Evolutionary conservation across 2,329 filamentous ascomycete species (phyloP).

Genomic region (Neopestalotiopsis sp.): DNA sequence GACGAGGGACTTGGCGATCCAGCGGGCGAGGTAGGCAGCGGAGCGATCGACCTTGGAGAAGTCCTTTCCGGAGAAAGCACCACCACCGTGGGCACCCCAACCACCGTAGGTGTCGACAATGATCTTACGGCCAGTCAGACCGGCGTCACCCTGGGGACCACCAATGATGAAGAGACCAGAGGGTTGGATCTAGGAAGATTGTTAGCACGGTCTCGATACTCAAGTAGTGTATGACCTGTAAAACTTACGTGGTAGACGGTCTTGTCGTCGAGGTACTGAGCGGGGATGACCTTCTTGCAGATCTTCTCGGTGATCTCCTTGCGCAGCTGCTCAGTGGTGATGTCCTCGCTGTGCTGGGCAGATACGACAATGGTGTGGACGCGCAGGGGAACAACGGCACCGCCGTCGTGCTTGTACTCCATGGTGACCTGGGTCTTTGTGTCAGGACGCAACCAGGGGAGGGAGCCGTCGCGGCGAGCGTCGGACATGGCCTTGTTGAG

Average conservation of each 20-base stretch:
- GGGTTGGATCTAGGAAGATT: constrained; percentile 78
- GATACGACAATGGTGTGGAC: constrained; percentile 98
- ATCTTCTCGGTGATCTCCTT: constrained; percentile 97
- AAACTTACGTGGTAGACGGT: constrained; percentile 89
- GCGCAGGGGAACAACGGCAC: constrained; percentile 88
- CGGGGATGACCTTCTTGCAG: constrained; percentile 92
- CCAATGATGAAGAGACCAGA: constrained; percentile 99
- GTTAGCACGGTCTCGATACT: constrained; percentile 18
- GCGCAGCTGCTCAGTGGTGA: constrained; percentile 89
- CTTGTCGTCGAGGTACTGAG: constrained; percentile 87
- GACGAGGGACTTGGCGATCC: constrained; percentile 99
- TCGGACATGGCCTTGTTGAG: constrained; percentile 94
- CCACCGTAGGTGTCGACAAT: constrained; percentile 99
- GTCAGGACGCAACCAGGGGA: constrained; percentile 96
- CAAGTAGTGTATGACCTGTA: background rate
- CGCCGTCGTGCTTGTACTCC: constrained; percentile 96
- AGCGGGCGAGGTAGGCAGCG: constrained; percentile 94
- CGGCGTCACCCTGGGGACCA: constrained; percentile 97
- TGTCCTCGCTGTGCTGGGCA: constrained; percentile 88
- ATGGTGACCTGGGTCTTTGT: constrained; percentile 99
- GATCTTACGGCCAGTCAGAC: constrained; percentile 99
- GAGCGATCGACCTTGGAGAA: constrained; percentile 99
- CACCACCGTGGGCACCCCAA: constrained; percentile 99
- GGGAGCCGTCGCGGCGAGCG: constrained; percentile 83
- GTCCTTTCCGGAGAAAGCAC: constrained; percentile 99